Conservation (phyloP, 1,139 yeast genomes). For the Yarrowia galli region DNA sequence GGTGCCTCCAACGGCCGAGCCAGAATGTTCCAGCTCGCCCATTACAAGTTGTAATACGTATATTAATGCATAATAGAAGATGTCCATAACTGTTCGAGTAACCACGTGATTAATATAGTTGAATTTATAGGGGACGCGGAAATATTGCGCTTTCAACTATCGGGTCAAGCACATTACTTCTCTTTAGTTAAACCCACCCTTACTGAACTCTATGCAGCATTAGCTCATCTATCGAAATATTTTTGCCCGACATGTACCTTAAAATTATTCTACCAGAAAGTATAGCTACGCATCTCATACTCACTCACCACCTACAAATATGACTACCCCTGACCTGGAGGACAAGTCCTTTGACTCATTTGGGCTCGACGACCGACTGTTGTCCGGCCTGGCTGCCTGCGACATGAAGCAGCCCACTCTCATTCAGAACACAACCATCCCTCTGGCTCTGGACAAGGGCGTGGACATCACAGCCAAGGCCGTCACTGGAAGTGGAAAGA, state of each 20-base stretch:
- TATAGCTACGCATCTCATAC: constrained; percentile 8
- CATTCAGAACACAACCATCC: constrained; percentile 91
- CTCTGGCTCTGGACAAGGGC: constrained; percentile 84
- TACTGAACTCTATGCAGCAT: background rate
- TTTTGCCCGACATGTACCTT: constrained; percentile 34
- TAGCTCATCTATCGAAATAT: constrained; percentile 34
- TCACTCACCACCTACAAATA: constrained; percentile 4
- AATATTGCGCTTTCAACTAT: background rate
- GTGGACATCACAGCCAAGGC: constrained; percentile 90
- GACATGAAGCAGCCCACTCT: constrained; percentile 88
- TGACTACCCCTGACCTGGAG: constrained; percentile 18
- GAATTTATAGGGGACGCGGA: too few species aligned
- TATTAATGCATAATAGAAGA: constrained; percentile 25
- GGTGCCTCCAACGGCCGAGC: constrained; percentile 94
- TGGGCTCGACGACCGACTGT: constrained; percentile 74
- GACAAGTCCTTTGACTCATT: constrained; percentile 44
- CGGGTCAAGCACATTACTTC: background rate
- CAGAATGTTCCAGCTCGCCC: constrained; percentile 87
- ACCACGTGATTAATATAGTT: too few species aligned
- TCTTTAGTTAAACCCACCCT: background rate
- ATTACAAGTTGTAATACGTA: constrained; percentile 54
- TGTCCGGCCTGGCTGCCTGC: constrained; percentile 75
- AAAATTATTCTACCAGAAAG: constrained; percentile 22
- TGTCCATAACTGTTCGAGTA: too few species aligned
- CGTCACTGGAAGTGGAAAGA: constrained; percentile 90